Evolutionary conservation across 805 yeast species (phyloP).

Genomic region (Pichia phayaonensis): DNA sequence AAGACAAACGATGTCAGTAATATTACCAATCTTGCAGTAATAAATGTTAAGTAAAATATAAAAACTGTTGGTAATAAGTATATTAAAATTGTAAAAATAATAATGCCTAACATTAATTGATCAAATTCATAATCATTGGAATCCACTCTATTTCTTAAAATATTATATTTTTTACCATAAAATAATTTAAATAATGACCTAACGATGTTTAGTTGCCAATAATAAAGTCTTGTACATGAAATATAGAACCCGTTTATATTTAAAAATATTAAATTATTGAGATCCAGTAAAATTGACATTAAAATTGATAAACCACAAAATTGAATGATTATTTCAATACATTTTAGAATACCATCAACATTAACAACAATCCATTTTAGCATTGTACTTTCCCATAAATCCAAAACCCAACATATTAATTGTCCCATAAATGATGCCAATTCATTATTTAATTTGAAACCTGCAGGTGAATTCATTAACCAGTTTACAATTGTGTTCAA

Average conservation of each 20-base stretch:
- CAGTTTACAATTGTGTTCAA: constrained; percentile 45
- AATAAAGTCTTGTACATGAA: constrained; percentile 71
- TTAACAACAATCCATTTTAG: constrained; percentile 11
- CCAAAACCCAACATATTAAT: constrained; percentile 75
- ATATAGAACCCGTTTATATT: constrained; percentile 74
- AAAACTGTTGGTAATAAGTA: constrained; percentile 81
- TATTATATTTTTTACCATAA: constrained; percentile 82
- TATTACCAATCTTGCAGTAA: constrained; percentile 45
- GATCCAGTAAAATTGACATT: constrained; percentile 59
- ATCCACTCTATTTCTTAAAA: constrained; percentile 79
- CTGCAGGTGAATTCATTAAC: constrained; percentile 89
- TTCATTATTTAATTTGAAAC: constrained; percentile 84
- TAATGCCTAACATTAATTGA: constrained; percentile 80
- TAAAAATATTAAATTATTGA: constrained; percentile 51
- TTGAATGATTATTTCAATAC: constrained; percentile 14
- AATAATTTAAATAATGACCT: constrained; percentile 75
- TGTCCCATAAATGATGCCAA: constrained; percentile 82
- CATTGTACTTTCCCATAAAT: constrained; percentile 43
- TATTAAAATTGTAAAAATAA: constrained; percentile 70
- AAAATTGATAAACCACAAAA: constrained; percentile 60
- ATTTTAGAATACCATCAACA: constrained; percentile 12
- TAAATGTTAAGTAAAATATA: constrained; percentile 76
- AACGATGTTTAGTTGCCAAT: constrained; percentile 62
- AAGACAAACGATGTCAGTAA: constrained; percentile 41
- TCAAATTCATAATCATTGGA: constrained; percentile 78